A percentile compares a stretch with the other conserved stretches of the same genome.
Evolutionary conservation across 1,139 yeast species (phyloP).

Genomic region (Suhomyces panamericanus): DNA sequence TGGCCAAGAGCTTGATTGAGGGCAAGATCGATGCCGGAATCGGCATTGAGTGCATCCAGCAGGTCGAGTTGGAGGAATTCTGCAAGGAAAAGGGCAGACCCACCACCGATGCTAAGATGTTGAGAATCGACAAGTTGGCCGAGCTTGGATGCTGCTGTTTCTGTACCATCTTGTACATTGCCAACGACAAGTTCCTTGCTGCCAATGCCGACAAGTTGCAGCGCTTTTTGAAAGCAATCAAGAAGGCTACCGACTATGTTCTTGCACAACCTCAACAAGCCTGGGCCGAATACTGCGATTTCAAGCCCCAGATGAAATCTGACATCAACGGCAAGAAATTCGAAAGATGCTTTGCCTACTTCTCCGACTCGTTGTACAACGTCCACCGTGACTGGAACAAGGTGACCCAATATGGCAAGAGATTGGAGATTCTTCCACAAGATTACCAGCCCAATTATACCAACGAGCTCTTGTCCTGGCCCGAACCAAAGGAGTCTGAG

Average conservation of each 20-base stretch:
- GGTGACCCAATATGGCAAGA: conserved; percentile 56
- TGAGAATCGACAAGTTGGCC: conserved; percentile 57
- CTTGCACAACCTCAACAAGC: conserved; percentile 45
- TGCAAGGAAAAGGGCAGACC: conserved; percentile 46
- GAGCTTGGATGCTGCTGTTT: conserved; percentile 62
- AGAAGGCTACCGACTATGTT: conserved; percentile 51
- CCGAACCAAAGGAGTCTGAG: conserved; percentile 46
- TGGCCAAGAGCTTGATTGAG: conserved; percentile 54
- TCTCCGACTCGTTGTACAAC: conserved; percentile 52
- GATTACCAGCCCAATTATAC: conserved; percentile 52
- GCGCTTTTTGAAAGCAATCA: conserved; percentile 48
- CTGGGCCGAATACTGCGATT: conserved; percentile 47
- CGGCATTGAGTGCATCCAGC: conserved; percentile 61
- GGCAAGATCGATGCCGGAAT: conserved; percentile 59
- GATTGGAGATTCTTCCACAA: conserved; percentile 52
- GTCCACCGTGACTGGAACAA: conserved; percentile 59
- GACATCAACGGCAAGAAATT: conserved; percentile 47
- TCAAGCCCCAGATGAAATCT: conserved; percentile 50
- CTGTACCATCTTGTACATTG: conserved; percentile 57
- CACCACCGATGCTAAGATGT: conserved; percentile 51
- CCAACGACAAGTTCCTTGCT: conserved; percentile 52
- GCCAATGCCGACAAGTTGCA: conserved; percentile 49
- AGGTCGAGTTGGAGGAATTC: conserved; percentile 57
- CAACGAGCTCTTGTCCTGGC: conserved; percentile 52
- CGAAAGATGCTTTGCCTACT: conserved; percentile 56